Conservation (phyloP, 2,329 filamentous ascomycete species). For the Waltergamsia citrina region DNA sequence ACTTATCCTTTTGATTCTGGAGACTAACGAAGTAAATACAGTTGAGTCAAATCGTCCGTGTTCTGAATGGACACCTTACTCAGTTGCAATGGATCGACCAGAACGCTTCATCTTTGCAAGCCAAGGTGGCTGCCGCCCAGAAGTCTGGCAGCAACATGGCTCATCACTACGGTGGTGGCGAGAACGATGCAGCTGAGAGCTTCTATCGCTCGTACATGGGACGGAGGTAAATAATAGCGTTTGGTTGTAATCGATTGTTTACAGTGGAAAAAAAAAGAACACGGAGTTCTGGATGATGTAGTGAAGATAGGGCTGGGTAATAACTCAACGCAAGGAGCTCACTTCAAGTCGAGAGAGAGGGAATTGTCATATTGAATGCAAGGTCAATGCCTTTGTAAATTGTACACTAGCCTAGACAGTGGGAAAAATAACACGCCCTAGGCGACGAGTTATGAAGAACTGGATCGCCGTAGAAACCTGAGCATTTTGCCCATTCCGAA, state of each 20-base stretch:
- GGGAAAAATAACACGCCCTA: not conserved
- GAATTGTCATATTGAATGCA: not conserved
- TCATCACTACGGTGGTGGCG: conserved; percentile 46
- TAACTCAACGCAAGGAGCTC: not conserved
- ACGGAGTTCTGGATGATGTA: conserved; percentile 6
- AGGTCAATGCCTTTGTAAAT: not conserved
- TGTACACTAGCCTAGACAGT: not conserved
- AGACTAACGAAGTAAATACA: conserved; percentile 6
- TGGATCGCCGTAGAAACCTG: too few relatives aligned
- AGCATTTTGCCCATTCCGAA: too few relatives aligned
- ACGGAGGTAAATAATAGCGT: conserved; percentile 39
- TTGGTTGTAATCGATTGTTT: too few relatives aligned
- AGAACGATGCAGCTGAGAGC: conserved; percentile 70
- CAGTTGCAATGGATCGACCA: conserved; percentile 92
- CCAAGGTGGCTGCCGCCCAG: conserved; percentile 75
- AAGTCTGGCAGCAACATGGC: conserved; percentile 61
- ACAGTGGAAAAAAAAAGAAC: too few relatives aligned
- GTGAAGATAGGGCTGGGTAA: conserved; percentile 7
- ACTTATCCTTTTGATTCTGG: conserved; percentile 10
- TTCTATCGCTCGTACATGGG: conserved; percentile 88
- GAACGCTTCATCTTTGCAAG: conserved; percentile 70
- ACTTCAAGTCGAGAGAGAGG: too few relatives aligned
- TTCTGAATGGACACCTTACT: conserved; percentile 85
- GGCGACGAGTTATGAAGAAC: not conserved
- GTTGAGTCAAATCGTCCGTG: conserved; percentile 87